These are phyloP conservation scores for Astragalus membranaceus DNA, from an alignment of 306 rosid species.

Conservation along the genomic window DNA sequence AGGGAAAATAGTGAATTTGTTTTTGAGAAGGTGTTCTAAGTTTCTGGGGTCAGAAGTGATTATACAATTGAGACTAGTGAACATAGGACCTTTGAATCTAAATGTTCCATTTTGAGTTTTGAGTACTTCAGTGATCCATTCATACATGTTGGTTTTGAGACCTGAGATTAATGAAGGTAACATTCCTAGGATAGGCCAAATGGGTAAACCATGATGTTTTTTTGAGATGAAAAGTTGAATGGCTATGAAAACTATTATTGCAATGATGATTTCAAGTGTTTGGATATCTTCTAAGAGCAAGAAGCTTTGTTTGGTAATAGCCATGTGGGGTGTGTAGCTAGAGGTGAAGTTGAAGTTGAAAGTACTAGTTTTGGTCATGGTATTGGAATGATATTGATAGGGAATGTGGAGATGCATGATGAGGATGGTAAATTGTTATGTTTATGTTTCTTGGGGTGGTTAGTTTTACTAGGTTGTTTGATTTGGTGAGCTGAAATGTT, in stretches of 20 bases:
- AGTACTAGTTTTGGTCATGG: slow-evolving; percentile 17
- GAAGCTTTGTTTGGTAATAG: not conserved
- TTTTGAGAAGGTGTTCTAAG: slow-evolving; percentile 74
- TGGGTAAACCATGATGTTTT: slow-evolving; percentile 47
- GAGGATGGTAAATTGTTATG: not conserved
- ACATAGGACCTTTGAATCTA: slow-evolving; percentile 53
- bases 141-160: slow-evolving; percentile 42
- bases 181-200: slow-evolving; percentile 80
- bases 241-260: slow-evolving; percentile 42
- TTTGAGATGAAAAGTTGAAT: slow-evolving; percentile 57
- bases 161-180: slow-evolving; percentile 54
- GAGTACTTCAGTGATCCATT: slow-evolving; percentile 53
- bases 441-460: slow-evolving; percentile 45
- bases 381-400: slow-evolving; percentile 14
- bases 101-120: slow-evolving; percentile 50
- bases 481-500: slow-evolving; percentile 62
- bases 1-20: slow-evolving; percentile 57
- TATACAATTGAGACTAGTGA: slow-evolving; percentile 53
- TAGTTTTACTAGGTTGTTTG: slow-evolving; percentile 5
- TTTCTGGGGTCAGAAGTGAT: slow-evolving; percentile 75
- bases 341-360: not conserved
- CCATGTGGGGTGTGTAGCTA: not conserved
- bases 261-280: slow-evolving; percentile 45
- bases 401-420: slow-evolving; percentile 18
- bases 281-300: slow-evolving; percentile 36